These are phyloP conservation scores for Alternaria infectoria DNA, from an alignment of 2,329 filamentous ascomycete genomes.

Conservation along the genomic window DNA sequence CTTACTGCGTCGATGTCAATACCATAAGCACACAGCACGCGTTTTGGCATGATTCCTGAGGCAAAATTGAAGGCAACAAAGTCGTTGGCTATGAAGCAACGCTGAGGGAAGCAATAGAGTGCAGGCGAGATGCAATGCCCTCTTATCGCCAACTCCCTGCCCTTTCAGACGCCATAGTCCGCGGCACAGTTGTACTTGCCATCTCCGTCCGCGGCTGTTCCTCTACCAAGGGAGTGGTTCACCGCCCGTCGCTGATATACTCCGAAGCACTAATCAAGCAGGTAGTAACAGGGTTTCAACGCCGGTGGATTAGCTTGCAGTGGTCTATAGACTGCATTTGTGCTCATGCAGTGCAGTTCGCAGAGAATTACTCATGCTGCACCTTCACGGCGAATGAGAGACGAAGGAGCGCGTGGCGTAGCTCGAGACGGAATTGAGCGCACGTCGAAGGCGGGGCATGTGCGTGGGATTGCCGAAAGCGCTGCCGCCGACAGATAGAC, in stretches of 20 bases:
- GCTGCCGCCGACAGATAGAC: background rate
- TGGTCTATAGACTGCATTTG: background rate
- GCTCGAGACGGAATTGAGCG: slow-evolving; percentile 26
- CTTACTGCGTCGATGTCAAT: slow-evolving; percentile 52
- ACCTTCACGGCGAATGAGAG: background rate
- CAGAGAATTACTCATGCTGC: background rate
- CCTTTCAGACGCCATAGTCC: background rate
- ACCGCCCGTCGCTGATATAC: background rate
- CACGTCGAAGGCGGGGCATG: slow-evolving; percentile 16
- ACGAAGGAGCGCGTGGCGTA: slow-evolving; percentile 10
- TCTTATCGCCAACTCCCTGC: background rate
- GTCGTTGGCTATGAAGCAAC: background rate
- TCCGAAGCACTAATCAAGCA: background rate
- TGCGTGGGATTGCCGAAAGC: slow-evolving; percentile 6
- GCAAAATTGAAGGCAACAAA: background rate
- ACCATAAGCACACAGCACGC: slow-evolving; percentile 50
- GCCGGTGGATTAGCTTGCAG: slow-evolving; percentile 2
- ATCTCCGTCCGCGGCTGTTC: background rate
- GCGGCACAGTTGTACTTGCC: background rate
- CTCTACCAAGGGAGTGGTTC: background rate
- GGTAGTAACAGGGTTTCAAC: background rate
- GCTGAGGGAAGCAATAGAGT: background rate
- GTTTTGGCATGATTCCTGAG: slow-evolving; percentile 37
- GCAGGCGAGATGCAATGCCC: background rate
- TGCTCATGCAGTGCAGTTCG: background rate